Percentiles rank a stretch among this genome's conserved stretches.
phyloP scores from a whole-genome alignment of 495 filamentous ascomycete species.

The Parathielavia appendiculata region DNA sequence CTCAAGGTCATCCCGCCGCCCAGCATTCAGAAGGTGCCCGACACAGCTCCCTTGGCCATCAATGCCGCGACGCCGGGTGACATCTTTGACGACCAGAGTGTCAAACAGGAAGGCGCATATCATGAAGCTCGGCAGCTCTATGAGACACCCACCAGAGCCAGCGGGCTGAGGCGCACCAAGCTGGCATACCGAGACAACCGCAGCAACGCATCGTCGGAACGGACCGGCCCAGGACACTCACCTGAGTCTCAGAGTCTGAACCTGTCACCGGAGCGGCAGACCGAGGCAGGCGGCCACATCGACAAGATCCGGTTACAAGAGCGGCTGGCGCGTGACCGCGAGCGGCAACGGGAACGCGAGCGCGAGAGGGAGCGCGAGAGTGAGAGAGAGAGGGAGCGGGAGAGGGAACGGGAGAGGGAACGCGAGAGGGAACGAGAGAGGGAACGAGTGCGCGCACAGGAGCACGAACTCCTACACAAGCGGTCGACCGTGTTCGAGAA shows the following conservation, averaged over 20 bases:
- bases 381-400: conserved; percentile 22
- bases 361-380: conserved; percentile 22
- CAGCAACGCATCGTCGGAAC: conserved; percentile 23
- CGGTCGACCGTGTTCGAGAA: conserved; percentile 33
- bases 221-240: conserved; percentile 16
- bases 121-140: conserved; percentile 23
- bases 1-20: conserved; percentile 29
- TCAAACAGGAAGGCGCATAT: conserved; percentile 23
- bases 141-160: conserved; percentile 29
- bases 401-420: conserved; percentile 22
- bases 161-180: conserved; percentile 22
- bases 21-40: conserved; percentile 7
- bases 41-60: conserved; percentile 13
- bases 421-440: conserved; percentile 23
- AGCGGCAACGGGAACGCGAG: conserved; percentile 23
- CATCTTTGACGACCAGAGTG: conserved; percentile 21
- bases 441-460: conserved; percentile 18
- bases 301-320: conserved; percentile 29
- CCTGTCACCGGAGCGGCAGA: conserved; percentile 28
- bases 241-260: conserved; percentile 23
- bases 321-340: conserved; percentile 23
- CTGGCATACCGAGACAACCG: conserved; percentile 28
- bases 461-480: conserved; percentile 29
- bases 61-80: conserved; percentile 10
- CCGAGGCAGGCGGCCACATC: conserved; percentile 22